Conservation (phyloP, 2,329 filamentous ascomycete genomes). For the Teratosphaeria viscida region DNA sequence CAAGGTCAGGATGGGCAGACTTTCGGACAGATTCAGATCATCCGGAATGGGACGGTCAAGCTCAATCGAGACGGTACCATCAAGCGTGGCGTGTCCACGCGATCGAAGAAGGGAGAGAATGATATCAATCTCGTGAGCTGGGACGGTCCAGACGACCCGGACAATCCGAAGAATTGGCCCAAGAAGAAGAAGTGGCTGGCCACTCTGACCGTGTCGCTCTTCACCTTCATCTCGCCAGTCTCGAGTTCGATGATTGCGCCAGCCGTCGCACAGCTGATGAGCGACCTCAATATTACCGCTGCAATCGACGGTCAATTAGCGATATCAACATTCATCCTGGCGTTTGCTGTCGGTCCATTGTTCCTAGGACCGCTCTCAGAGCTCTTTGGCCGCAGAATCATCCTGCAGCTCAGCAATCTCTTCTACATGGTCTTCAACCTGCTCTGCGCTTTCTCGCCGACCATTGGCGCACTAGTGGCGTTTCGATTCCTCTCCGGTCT, state of each 20-base stretch:
- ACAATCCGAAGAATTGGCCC: slow-evolving; percentile 39
- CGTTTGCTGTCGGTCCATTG: slow-evolving; percentile 28
- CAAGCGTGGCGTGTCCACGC: slow-evolving; percentile 17
- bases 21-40: slow-evolving; percentile 23
- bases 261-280: slow-evolving; percentile 18
- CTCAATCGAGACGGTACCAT: slow-evolving; percentile 13
- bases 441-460: slow-evolving; percentile 26
- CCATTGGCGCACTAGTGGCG: slow-evolving; percentile 23
- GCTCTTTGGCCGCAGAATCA: slow-evolving; percentile 26
- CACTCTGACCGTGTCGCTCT: slow-evolving; percentile 32
- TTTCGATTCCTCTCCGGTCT: slow-evolving; percentile 30
- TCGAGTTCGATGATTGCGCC: slow-evolving; percentile 32
- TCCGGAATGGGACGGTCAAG: slow-evolving; percentile 16
- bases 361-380: slow-evolving; percentile 28
- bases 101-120: slow-evolving; percentile 22
- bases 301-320: slow-evolving; percentile 17
- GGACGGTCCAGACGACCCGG: slow-evolving; percentile 36
- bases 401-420: slow-evolving; percentile 26
- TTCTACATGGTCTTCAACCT: slow-evolving; percentile 31
- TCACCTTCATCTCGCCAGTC: slow-evolving; percentile 30
- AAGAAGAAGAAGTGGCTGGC: slow-evolving; percentile 35
- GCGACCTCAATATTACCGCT: slow-evolving; percentile 17
- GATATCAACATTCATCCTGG: slow-evolving; percentile 29
- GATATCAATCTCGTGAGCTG: slow-evolving; percentile 32
- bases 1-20: slow-evolving; percentile 11